Base-by-base conservation (phyloP, 306 rosid genomes). In the Ammopiptanthus mongolicus region DNA sequence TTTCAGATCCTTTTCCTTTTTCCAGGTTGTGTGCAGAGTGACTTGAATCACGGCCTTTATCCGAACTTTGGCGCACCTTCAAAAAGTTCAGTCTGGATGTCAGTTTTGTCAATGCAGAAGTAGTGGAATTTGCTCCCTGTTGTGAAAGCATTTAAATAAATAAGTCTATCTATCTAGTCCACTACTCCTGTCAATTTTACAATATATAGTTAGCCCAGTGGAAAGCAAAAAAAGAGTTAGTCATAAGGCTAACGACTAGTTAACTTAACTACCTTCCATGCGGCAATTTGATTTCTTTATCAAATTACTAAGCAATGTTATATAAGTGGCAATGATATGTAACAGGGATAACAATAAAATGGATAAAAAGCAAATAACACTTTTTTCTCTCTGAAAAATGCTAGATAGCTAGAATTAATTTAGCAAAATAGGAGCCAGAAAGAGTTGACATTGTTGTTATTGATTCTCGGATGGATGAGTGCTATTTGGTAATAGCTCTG, bases 71-170 rank as follows among this genome's bases (percentile, higher is more conserved):
- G 29, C 84, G 76, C 85, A 89, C 98, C 86, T 96, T 92, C 92
- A 96, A 80, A 80, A 96, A 87, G 82, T 96, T 92, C 73, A 87
- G 87, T 59, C 87, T 83, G 66, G 87, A 83, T 13, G 97, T 89
- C 88, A 92, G 77, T 86, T 95, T 95, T 37, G 98, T 84, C 78
- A 87, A 36, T 48, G 91, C 92, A 75, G 90, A 85, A 83, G 84
- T 34, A 15, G 91, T 71, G 22, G 80, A 78, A 83, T 82, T 79
- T 62, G 84, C 52, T 46, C 88, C 96, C 98, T 91, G 93, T 56
- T 59, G 74, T 44, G 80, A 80, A 75, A 71, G 83, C 66, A 74
- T 80, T 68, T 84, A 1, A 81, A 62, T 76, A 58, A 78, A 74
- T 69, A 64, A 69, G 79, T 71, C 73, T 77, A 64, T 71, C 73